A percentile compares a stretch with the other conserved stretches of the same genome.
Evolutionary conservation across 106 monocot genomes (phyloP).

Genomic region (Allium fistulosum): DNA sequence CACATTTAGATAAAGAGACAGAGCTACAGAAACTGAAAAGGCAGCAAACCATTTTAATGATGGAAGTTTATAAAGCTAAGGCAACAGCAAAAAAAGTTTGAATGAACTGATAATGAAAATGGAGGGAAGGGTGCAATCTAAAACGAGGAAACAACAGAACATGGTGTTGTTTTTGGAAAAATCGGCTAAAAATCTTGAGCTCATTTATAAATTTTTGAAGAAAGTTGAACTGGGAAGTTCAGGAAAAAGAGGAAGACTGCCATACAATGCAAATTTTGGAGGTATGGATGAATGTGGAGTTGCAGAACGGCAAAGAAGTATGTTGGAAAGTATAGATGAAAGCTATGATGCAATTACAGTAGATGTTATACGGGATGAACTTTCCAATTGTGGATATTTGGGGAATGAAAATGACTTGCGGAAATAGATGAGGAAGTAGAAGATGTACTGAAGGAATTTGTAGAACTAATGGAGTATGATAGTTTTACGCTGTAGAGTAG

Average conservation of each 20-base stretch:
- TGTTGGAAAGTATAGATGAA: too few species aligned
- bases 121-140: conserved; percentile 30
- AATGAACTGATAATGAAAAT: conserved; percentile 27
- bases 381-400: too few species aligned
- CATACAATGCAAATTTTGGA: neutral
- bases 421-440: too few species aligned
- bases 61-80: conserved; percentile 41
- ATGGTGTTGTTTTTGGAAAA: conserved; percentile 39
- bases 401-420: too few species aligned
- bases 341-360: too few species aligned
- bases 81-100: conserved; percentile 48
- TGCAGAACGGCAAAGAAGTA: too few species aligned
- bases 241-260: conserved; percentile 23
- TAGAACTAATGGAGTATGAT: too few species aligned
- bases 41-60: conserved; percentile 31
- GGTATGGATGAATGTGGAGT: neutral
- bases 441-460: too few species aligned
- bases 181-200: conserved; percentile 21
- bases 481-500: too few species aligned
- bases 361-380: too few species aligned
- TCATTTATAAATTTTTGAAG: conserved; percentile 18
- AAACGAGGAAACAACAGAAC: conserved; percentile 37
- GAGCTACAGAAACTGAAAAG: conserved; percentile 24
- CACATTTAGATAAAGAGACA: neutral
- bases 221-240: conserved; percentile 6